Evolutionary conservation across 805 yeast species (phyloP).

Genomic region (Grigorovia jiainica): DNA sequence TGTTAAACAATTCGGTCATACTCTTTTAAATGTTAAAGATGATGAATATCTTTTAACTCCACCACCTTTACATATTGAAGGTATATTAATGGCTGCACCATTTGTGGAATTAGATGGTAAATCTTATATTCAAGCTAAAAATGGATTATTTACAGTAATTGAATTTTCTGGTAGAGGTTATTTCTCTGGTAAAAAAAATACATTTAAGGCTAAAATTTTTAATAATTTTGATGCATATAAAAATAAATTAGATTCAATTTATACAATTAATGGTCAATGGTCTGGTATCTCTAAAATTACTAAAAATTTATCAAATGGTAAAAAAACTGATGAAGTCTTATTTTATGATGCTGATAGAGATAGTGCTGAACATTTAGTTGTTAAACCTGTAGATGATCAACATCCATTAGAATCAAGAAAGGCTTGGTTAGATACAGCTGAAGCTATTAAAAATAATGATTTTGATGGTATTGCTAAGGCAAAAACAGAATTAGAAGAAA

Average conservation of each 20-base stretch:
- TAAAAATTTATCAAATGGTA: conserved; percentile 34
- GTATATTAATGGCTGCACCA: conserved; percentile 82
- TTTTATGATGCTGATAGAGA: conserved; percentile 57
- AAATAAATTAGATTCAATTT: conserved; percentile 56
- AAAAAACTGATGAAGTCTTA: conserved; percentile 17
- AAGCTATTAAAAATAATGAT: conserved; percentile 69
- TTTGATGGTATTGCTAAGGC: conserved; percentile 66
- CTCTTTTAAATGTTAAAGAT: conserved; percentile 53
- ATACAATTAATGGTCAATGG: conserved; percentile 90
- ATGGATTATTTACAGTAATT: conserved; percentile 62
- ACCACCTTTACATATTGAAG: conserved; percentile 93
- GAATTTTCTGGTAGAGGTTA: conserved; percentile 91
- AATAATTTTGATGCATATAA: conserved; percentile 42
- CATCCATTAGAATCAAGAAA: conserved; percentile 72
- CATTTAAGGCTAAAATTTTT: conserved; percentile 77
- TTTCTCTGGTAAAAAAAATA: conserved; percentile 88
- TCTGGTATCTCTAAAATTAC: conserved; percentile 63
- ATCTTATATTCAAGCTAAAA: conserved; percentile 72
- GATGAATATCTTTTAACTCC: conserved; percentile 76
- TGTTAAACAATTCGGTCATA: conserved; percentile 91
- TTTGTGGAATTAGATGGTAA: conserved; percentile 90
- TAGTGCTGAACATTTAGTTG: conserved; percentile 49
- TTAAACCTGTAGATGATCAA: conserved; percentile 80
- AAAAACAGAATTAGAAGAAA: conserved; percentile 75
- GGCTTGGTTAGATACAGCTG: conserved; percentile 92